Base-by-base conservation (phyloP, 768 basidiomycete genomes). In the Lactarius hatsudake region DNA sequence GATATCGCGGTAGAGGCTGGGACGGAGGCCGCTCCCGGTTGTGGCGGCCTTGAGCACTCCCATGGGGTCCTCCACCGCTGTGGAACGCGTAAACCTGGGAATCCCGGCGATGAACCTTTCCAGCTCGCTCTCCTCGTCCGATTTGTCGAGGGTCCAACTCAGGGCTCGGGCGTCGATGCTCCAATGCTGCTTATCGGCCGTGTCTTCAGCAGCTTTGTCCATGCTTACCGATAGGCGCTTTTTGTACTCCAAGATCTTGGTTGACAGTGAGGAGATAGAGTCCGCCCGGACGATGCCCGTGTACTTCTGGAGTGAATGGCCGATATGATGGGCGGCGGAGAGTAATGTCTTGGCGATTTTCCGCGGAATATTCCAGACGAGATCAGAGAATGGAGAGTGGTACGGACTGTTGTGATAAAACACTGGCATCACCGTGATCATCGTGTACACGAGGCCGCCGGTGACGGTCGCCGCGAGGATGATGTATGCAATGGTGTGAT, bases 341-440 rank as follows among this genome's bases (percentile, higher is more conserved):
- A 48, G 56, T 17, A 59, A 3, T 1, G 10, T 30, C 15, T 18
- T 2, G 5, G 32, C 38, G 1, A 15, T 3, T 12, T 40, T 64
- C 40, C 54, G 48, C 10, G 40, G 53, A 20, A 59, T 9, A 15
- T n/a, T 45, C 66, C 66, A 65, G 18, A 18, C 40, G 20, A 34
- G 18, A 2, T 26, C 26, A 17, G 66, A 55, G 17, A 68, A 40
- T 0, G 66, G 66, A n/a, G 66, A 42, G 4, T 58, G 54, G 18
- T 64, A 68, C 23, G 66, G 66, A 28, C 48, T 40, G 30, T 65
- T 28, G 51, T 38, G 59, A 13, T 30, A 48, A 12, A 68, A 3
- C 1, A 32, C 38, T 7, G 67, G 67, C 26, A 68, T 30, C 12
- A 68, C n/a, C 4, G 67, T 68, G 42, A 65, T 64, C n/a, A 23